Percentiles rank a stretch among this genome's conserved stretches.
phyloP scores from a whole-genome alignment of 2,329 filamentous ascomycete genomes.

The Botrytis elliptica region DNA sequence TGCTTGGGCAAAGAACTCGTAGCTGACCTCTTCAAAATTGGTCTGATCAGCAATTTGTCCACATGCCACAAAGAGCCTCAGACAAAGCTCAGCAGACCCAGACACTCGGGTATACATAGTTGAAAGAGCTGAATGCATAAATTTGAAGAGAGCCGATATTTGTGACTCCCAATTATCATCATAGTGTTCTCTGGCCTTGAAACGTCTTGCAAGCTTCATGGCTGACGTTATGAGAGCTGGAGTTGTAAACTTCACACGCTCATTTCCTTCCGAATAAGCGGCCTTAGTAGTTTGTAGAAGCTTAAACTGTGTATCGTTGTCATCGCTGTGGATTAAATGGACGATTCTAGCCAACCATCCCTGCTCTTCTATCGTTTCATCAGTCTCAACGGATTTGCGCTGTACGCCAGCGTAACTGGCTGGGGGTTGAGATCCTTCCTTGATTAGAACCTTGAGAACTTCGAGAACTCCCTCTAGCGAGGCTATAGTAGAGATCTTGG shows the following conservation, averaged over 20 bases:
- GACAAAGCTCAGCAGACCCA: slow-evolving; percentile 79
- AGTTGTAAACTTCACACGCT: slow-evolving; percentile 93
- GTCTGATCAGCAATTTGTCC: slow-evolving; percentile 91
- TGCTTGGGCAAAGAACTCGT: slow-evolving; percentile 97
- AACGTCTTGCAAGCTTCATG: slow-evolving; percentile 82
- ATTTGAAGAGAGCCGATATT: slow-evolving; percentile 86
- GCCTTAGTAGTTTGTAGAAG: slow-evolving; percentile 85
- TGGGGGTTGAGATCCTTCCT: slow-evolving; percentile 83
- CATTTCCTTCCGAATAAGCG: slow-evolving; percentile 86
- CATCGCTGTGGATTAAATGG: slow-evolving; percentile 76
- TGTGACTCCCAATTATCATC: slow-evolving; percentile 72
- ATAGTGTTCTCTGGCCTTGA: slow-evolving; percentile 88
- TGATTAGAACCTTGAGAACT: slow-evolving; percentile 86
- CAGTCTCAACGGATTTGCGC: slow-evolving; percentile 77
- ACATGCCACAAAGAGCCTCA: slow-evolving; percentile 87
- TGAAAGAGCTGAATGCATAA: slow-evolving; percentile 85
- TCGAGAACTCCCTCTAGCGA: slow-evolving; percentile 88
- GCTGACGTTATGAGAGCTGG: slow-evolving; percentile 87
- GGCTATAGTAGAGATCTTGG: slow-evolving; percentile 70
- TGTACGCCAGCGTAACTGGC: slow-evolving; percentile 79
- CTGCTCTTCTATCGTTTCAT: slow-evolving; percentile 97
- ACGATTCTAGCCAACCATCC: slow-evolving; percentile 93
- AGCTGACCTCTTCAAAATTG: slow-evolving; percentile 91
- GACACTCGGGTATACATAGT: slow-evolving; percentile 82
- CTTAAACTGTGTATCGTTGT: slow-evolving; percentile 94